Evolutionary conservation across 768 basidiomycete species (phyloP).

Genomic region (Phallus indusiatus): DNA sequence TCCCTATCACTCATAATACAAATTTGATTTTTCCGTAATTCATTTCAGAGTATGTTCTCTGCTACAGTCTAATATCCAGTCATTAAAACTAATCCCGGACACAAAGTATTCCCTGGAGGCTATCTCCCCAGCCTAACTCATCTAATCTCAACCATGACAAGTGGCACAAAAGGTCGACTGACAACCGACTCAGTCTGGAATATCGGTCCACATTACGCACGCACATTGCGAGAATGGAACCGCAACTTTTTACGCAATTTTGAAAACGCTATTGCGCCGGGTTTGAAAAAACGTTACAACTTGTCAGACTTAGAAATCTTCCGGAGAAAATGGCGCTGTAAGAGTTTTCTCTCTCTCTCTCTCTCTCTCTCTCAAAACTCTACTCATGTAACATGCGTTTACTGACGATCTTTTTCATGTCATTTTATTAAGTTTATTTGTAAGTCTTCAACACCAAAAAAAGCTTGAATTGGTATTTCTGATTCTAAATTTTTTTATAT

Average conservation of each 20-base stretch:
- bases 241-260: slow-evolving; percentile 24
- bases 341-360: too few species aligned
- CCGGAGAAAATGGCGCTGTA: slow-evolving; percentile 29
- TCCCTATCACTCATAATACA: too few species aligned
- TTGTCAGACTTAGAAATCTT: slow-evolving; percentile 27
- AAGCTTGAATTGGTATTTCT: not conserved
- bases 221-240: slow-evolving; percentile 28
- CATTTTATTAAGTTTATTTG: slow-evolving; percentile 33
- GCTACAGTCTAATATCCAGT: slow-evolving; percentile 52
- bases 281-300: slow-evolving; percentile 22
- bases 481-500: slow-evolving; percentile 10
- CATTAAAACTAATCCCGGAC: not conserved
- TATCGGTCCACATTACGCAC: slow-evolving; percentile 29
- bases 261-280: slow-evolving; percentile 18
- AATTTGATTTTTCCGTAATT: not conserved
- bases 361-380: too few species aligned
- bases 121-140: slow-evolving; percentile 26
- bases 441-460: slow-evolving; percentile 22
- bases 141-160: slow-evolving; percentile 19
- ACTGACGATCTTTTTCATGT: too few species aligned
- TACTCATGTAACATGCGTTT: too few species aligned
- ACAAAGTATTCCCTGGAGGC: slow-evolving; percentile 27
- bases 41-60: slow-evolving; percentile 17
- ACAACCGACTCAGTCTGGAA: slow-evolving; percentile 26
- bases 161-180: slow-evolving; percentile 21